Percentiles rank a stretch among this genome's conserved stretches.
Evolutionary conservation across 2,329 filamentous ascomycete genomes (phyloP).

Genomic region (Gnomoniopsis smithogilvyi): DNA sequence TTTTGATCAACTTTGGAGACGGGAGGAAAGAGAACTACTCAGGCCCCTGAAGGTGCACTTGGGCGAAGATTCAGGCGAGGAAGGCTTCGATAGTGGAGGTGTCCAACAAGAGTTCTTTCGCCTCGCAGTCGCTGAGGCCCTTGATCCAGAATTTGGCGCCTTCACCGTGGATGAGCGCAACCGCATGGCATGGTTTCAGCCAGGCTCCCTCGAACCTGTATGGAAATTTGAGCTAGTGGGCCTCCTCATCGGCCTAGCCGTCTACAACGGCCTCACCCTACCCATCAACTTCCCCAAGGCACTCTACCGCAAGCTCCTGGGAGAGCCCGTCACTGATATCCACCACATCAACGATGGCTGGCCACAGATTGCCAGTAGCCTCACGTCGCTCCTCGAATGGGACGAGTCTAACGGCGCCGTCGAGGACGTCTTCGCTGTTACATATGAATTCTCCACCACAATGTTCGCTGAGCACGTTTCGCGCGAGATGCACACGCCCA

Average conservation of each 20-base stretch:
- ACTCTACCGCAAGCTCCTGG: constrained; percentile 78
- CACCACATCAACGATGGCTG: constrained; percentile 83
- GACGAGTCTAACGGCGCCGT: constrained; percentile 70
- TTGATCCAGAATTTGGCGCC: constrained; percentile 73
- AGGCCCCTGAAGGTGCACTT: constrained; percentile 86
- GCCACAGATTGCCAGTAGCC: constrained; percentile 74
- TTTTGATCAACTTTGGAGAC: constrained; percentile 85
- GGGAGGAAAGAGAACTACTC: constrained; percentile 76
- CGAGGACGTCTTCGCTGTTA: constrained; percentile 76
- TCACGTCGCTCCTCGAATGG: constrained; percentile 74
- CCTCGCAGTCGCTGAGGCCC: constrained; percentile 73
- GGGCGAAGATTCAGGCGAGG: constrained; percentile 77
- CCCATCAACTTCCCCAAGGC: constrained; percentile 85
- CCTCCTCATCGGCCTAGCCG: constrained; percentile 79
- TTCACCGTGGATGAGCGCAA: constrained; percentile 77
- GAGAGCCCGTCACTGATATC: constrained; percentile 63
- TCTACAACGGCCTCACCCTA: constrained; percentile 90
- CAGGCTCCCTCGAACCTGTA: constrained; percentile 74
- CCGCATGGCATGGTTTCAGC: constrained; percentile 83
- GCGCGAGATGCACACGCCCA: constrained; percentile 48
- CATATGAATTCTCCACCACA: constrained; percentile 77
- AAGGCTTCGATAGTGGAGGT: constrained; percentile 89
- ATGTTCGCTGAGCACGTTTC: constrained; percentile 56
- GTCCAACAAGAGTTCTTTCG: constrained; percentile 97
- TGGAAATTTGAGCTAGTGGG: constrained; percentile 93